Evolutionary conservation across 2,329 filamentous ascomycete species (phyloP), one percentile per base, ranked within the genome.

Genomic region (Daldinia sp.): DNA sequence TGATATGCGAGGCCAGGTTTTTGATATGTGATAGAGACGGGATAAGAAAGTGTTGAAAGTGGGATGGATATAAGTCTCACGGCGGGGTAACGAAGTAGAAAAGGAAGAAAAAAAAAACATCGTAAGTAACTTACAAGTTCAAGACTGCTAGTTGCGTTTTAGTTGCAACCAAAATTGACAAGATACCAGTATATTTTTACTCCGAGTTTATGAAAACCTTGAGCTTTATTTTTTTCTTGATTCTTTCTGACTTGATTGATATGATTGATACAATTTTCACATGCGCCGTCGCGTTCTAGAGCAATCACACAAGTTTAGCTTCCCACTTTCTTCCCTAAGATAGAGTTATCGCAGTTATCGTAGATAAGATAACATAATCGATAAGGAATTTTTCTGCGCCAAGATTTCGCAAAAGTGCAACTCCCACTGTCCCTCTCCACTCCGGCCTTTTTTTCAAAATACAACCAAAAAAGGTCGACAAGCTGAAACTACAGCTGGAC

Each of bases 381-480:
- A 71, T 71, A 67, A 67, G 54, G 50, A 62, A 42, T 63, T 70
- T 68, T 73, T 67, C 51, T 63, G 48, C 60, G 72, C 70, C 70
- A 72, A 72, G 72, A 72, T 71, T 73, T 71, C 72, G 65, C 57
- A 60, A 67, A 63, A 57, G 46, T 48, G 35, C 28, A 30, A 39
- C 41, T 20, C 42, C 46, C 60, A 64, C 54, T 56, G 53, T 60
- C 30, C 68, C 64, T 66, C 64, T 66, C 57, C 68, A 69, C 70
- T 69, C 65, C 63, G 53, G 59, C 63, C 48, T 37, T 68, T 69
- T 57, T 63, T 56, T 55, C 56, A 41, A 44, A 59, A 20, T 53
- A 28, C 20, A n/a, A 37, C n/a, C 55, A 60, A 51, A 70, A 71
- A 71, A 65, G 60, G 63, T 64, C 53, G 39, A 63, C 18, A 9